Percentiles rank a stretch among this genome's conserved stretches.
These are phyloP conservation scores for Tolypocladium guangdongense DNA, from an alignment of 2,329 filamentous ascomycete species.

Conservation along the genomic window DNA sequence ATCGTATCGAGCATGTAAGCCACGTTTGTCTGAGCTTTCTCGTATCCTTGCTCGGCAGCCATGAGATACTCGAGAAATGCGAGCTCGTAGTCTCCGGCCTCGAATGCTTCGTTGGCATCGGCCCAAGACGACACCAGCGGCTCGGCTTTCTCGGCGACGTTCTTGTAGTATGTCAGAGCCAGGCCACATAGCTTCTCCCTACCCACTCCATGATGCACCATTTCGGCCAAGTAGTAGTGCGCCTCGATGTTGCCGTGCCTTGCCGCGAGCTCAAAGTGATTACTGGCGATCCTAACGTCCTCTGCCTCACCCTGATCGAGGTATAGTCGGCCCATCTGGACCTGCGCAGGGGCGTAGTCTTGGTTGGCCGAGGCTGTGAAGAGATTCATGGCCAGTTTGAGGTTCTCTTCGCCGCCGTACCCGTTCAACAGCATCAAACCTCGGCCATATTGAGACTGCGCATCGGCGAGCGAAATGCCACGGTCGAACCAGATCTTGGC, in stretches of 20 bases:
- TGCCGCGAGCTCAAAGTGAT: constrained; percentile 80
- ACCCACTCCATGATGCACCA: constrained; percentile 70
- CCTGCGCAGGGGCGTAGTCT: constrained; percentile 69
- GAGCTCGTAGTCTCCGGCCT: constrained; percentile 65
- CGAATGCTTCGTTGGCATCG: constrained; percentile 76
- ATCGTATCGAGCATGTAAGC: constrained; percentile 74
- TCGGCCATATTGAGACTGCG: constrained; percentile 74
- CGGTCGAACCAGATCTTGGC: constrained; percentile 77
- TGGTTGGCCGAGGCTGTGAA: constrained; percentile 74
- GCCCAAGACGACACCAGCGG: constrained; percentile 64
- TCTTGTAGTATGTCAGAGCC: constrained; percentile 74
- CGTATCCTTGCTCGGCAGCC: constrained; percentile 87
- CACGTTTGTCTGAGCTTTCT: constrained; percentile 80
- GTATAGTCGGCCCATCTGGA: constrained; percentile 72
- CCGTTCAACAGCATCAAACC: constrained; percentile 78
- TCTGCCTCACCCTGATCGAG: constrained; percentile 65
- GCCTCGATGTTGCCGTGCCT: constrained; percentile 78
- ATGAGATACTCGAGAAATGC: constrained; percentile 75
- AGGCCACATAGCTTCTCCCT: constrained; percentile 68
- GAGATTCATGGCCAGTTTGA: constrained; percentile 60
- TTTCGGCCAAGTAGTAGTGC: constrained; percentile 84
- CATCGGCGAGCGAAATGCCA: constrained; percentile 63
- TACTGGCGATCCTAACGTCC: constrained; percentile 66
- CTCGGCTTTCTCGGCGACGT: constrained; percentile 63
- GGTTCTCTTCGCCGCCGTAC: constrained; percentile 58